Base-by-base conservation (phyloP, 805 yeast genomes). In the Komagataella kurtzmanii region DNA sequence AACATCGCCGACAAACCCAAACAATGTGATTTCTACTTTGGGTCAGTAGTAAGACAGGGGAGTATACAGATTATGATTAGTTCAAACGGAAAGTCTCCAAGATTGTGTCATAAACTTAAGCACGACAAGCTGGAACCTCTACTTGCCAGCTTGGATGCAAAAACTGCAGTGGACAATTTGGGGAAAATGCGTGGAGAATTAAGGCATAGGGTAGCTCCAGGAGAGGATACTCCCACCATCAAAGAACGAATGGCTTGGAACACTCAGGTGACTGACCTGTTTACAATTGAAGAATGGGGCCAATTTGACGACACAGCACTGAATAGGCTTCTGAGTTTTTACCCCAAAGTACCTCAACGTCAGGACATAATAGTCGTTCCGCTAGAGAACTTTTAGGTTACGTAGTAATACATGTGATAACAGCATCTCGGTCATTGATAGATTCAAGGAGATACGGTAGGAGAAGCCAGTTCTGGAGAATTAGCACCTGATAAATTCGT, bases 21-120 rank as follows among this genome's bases (percentile, higher is more conserved):
- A n/a, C 68, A 79, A 54, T 87, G 96, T 68, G 96, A 87, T 64
- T 87, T 85, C 65, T 87, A 85, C 67, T 87, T 87, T 64, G 96
- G 95, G 1, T 78, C 90, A 21, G 80, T 83, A 69, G 80, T 78
- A 63, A 74, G 85, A 59, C 77, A 77, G 56, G 93, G 90, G 14
- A 78, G 81, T 14, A 67, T 87, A 49, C 93, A 86, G 61, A 74
- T 87, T 44, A 82, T 87, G 90, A 83, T 87, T 12, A 79, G 88
- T 45, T 85, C 95, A 10, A 86, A 85, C 63, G 95, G 95, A 3
- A 77, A 81, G 58, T 83, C 90, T 2, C 96, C 96, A 0, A 66
- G 93, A 51, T 73, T 87, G 58, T 83, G 88, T 50, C 73, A 74
- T 54, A 74, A 78, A 53, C 67, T 78, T 44, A 81, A 87, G 51